Percentiles rank a stretch among this genome's conserved stretches.
Conservation (phyloP, 495 filamentous ascomycete genomes). For the Usnea hakonensis region DNA sequence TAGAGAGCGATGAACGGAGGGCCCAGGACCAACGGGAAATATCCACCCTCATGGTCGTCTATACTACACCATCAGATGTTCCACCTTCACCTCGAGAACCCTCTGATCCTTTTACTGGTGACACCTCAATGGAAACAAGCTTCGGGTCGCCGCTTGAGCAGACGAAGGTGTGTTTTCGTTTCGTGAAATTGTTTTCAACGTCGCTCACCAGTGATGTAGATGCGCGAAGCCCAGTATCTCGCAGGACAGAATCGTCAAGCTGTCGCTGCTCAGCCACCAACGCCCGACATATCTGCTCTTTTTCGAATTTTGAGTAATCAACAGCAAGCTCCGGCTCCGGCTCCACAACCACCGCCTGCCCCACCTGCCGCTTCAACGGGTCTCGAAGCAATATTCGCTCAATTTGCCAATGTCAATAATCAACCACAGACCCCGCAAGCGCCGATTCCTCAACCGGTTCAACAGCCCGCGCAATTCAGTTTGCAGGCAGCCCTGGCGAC, state of each 20-base stretch:
- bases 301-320: conserved; percentile 39
- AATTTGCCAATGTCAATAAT: conserved; percentile 35
- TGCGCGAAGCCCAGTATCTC: conserved; percentile 41
- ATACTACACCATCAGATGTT: conserved; percentile 64
- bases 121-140: conserved; percentile 28
- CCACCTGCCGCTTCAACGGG: conserved; percentile 27
- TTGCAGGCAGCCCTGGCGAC: conserved; percentile 22
- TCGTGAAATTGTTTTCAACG: background rate
- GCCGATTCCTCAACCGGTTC: conserved; percentile 23
- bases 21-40: conserved; percentile 64
- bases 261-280: conserved; percentile 25
- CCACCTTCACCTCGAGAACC: conserved; percentile 73
- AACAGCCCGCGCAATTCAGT: conserved; percentile 21
- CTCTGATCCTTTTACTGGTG: conserved; percentile 32
- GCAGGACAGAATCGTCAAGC: conserved; percentile 34
- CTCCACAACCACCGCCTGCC: conserved; percentile 28
- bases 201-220: conserved; percentile 25
- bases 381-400: conserved; percentile 45
- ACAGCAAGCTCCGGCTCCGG: conserved; percentile 33
- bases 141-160: conserved; percentile 46
- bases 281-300: conserved; percentile 41
- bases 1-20: conserved; percentile 57
- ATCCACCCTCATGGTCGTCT: conserved; percentile 76
- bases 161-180: conserved; percentile 37
- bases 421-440: conserved; percentile 27